Percentiles rank a stretch among this genome's conserved stretches.
These are phyloP conservation scores for Cyberlindnera euphorbiiphila DNA, from an alignment of 805 yeast species.

Conservation along the genomic window DNA sequence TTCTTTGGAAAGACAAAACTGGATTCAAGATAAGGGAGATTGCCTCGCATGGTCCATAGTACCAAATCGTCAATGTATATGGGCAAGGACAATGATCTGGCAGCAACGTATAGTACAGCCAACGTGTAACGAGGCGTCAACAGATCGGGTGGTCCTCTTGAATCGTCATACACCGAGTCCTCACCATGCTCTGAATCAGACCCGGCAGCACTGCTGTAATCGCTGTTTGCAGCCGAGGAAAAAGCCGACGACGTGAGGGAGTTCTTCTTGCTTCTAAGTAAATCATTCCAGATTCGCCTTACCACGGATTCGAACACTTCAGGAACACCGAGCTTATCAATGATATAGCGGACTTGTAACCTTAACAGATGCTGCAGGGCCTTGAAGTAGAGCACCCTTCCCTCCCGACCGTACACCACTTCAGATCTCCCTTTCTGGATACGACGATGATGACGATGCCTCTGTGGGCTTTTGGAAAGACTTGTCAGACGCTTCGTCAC, in stretches of 20 bases:
- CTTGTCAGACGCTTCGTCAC: constrained; percentile 49
- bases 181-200: not conserved
- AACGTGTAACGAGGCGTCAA: constrained; percentile 13
- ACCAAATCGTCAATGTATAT: constrained; percentile 47
- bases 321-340: constrained; percentile 31
- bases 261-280: constrained; percentile 1
- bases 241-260: not conserved
- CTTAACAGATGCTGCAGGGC: constrained; percentile 50
- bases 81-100: constrained; percentile 46
- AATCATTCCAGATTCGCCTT: constrained; percentile 34
- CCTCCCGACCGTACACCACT: constrained; percentile 46
- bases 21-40: constrained; percentile 47
- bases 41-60: constrained; percentile 37
- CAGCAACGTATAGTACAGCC: constrained; percentile 47
- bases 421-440: constrained; percentile 9
- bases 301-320: constrained; percentile 30
- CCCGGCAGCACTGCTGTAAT: constrained; percentile 4
- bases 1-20: constrained; percentile 36
- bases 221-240: not conserved
- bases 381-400: constrained; percentile 39
- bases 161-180: not conserved
- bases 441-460: no score
- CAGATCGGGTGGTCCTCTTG: constrained; percentile 1
- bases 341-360: constrained; percentile 42
- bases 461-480: constrained; percentile 31